Base-by-base conservation (phyloP, 192 early-diverging fungal genomes). In the Entrophospora sp. region DNA sequence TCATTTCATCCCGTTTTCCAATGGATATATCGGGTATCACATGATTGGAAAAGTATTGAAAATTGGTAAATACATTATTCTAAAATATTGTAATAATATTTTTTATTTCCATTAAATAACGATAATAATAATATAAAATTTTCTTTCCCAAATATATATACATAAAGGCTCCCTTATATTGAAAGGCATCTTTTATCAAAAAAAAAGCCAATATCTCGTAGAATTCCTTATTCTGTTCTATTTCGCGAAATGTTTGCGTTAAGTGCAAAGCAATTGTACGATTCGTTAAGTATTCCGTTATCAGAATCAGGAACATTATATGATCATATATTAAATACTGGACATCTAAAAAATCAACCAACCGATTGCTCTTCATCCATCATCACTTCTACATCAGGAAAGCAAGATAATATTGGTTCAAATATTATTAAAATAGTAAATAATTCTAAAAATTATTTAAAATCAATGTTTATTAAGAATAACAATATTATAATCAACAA, bases 311-410 rank as follows among this genome's bases (percentile, higher is more conserved):
- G 70, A 16, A 40, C n/a, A 32, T 35, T 71, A 22, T 71, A 51
- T 36, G 70, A 71, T 37, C 45, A 36, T 20, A 61, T 71, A 4
- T 12, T 71, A 13, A 45, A 42, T 18, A 71, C 52, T 0, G 70
- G 38, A 58, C 20, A 42, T 46, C 46, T 40, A 25, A 7, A 48
- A 61, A 32, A 35, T 16, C 32, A 5, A 30, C 36, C 36, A 31
- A n/a, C n/a, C n/a, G n/a, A n/a, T n/a, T n/a, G n/a, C n/a, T n/a
- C n/a, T n/a, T n/a, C n/a, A n/a, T n/a, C n/a, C n/a, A n/a, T n/a
- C n/a, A n/a, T n/a, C n/a, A n/a, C n/a, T n/a, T n/a, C n/a, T n/a
- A n/a, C n/a, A n/a, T n/a, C n/a, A n/a, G n/a, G n/a, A n/a, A n/a
- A n/a, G n/a, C n/a, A n/a, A n/a, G n/a, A n/a, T n/a, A n/a, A n/a